A percentile compares a stretch with the other conserved stretches of the same genome.
Evolutionary conservation across 2,329 filamentous ascomycete genomes (phyloP).

Genomic region (Chaetothyriales sp.): DNA sequence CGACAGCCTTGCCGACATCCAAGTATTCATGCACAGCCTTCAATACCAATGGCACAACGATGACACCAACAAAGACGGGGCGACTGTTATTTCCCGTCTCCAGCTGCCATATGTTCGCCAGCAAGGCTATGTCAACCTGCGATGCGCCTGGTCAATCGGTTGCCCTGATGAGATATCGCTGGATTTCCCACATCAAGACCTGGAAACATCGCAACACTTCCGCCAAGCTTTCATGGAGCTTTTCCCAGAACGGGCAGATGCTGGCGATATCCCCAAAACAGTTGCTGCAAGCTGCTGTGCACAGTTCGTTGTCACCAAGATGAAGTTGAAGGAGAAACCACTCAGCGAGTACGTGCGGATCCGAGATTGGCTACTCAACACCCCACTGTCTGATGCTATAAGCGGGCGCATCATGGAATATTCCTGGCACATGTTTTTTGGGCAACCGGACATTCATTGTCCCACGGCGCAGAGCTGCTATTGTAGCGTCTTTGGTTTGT

Average conservation of each 20-base stretch:
- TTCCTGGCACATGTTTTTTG: conserved; percentile 48
- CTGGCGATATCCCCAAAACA: neutral
- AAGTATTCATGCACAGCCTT: conserved; percentile 28
- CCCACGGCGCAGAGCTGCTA: conserved; percentile 48
- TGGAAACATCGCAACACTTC: conserved; percentile 29
- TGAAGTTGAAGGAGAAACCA: conserved; percentile 31
- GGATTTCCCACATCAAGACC: conserved; percentile 26
- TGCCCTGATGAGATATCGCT: conserved; percentile 43
- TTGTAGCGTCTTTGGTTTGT: conserved; percentile 51
- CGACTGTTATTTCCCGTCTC: conserved; percentile 34
- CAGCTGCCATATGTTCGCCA: conserved; percentile 35
- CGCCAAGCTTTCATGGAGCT: conserved; percentile 31
- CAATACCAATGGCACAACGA: conserved; percentile 30
- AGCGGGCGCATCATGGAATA: conserved; percentile 43
- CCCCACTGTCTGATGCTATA: conserved; percentile 32
- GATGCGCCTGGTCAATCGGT: conserved; percentile 42
- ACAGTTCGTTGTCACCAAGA: conserved; percentile 38
- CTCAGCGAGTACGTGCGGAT: conserved; percentile 35
- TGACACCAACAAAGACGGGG: conserved; percentile 26
- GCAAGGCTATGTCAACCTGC: conserved; percentile 44
- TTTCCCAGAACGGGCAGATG: conserved; percentile 25
- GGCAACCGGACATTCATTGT: conserved; percentile 43
- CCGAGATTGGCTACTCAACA: conserved; percentile 35
- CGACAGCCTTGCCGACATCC: conserved; percentile 25
- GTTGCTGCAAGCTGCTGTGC: conserved; percentile 31